phyloP scores from a whole-genome alignment of 2,329 filamentous ascomycete species.

The Xylariaceae sp. region DNA sequence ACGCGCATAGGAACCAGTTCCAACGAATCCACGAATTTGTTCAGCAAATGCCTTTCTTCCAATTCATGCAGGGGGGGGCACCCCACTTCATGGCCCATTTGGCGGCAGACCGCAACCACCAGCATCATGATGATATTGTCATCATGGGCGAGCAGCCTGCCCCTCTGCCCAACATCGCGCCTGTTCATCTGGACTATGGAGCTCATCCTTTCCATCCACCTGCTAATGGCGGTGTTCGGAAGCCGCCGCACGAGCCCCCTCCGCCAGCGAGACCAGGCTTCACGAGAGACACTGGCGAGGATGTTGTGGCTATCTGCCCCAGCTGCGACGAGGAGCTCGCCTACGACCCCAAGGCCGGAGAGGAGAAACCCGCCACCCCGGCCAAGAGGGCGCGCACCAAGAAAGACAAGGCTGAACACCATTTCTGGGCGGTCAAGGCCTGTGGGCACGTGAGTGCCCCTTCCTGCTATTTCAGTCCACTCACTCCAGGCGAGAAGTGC shows the following conservation, averaged over 20 bases:
- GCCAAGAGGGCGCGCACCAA: conserved; percentile 35
- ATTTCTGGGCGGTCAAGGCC: conserved; percentile 85
- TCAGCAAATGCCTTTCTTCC: conserved; percentile 15
- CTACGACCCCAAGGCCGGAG: conserved; percentile 48
- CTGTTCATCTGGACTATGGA: conserved; percentile 20
- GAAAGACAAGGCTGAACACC: conserved; percentile 59
- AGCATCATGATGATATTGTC: conserved; percentile 18
- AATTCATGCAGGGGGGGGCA: no score
- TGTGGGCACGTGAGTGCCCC: conserved; percentile 74
- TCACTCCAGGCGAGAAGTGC: conserved; percentile 1
- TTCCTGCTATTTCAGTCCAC: neutral
- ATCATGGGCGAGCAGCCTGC: conserved; percentile 12
- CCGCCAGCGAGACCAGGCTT: conserved; percentile 66
- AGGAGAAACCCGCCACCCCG: conserved; percentile 22
- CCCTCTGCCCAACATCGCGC: conserved; percentile 4
- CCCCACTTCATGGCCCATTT: conserved; percentile 5
- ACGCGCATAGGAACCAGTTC: conserved; percentile 1
- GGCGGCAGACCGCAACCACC: conserved; percentile 6
- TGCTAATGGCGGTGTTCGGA: conserved; percentile 1
- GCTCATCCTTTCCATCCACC: conserved; percentile 13
- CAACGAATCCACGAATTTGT: conserved; percentile 10
- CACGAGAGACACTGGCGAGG: conserved; percentile 65
- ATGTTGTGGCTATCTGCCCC: conserved; percentile 72
- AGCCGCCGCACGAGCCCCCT: conserved; percentile 53
- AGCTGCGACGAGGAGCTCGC: conserved; percentile 81